phyloP scores from a whole-genome alignment of 441 rosid genomes.

The Syzygium syzygioides region DNA sequence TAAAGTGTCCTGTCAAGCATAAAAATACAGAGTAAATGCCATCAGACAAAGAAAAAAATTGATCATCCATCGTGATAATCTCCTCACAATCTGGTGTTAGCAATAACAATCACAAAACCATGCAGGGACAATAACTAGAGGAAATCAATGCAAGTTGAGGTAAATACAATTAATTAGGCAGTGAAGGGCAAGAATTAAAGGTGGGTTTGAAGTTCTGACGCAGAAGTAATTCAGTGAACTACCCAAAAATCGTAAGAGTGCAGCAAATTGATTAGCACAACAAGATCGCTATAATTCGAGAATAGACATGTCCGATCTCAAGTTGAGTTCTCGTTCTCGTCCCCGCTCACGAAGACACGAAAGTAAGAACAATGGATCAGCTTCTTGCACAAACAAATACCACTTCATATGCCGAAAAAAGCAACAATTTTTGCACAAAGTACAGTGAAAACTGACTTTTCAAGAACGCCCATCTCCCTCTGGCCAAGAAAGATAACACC shows the following conservation, averaged over 20 bases:
- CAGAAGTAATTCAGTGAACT: background rate
- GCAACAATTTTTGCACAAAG: background rate
- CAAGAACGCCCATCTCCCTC: background rate
- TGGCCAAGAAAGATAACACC: background rate
- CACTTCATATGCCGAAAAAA: background rate
- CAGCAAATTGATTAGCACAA: background rate
- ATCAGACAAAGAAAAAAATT: background rate
- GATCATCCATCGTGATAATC: background rate
- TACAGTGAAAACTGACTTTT: background rate
- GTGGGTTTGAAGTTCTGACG: background rate
- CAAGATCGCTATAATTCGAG: background rate
- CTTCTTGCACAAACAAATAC: background rate
- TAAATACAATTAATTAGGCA: background rate
- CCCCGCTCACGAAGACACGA: background rate
- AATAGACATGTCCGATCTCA: background rate
- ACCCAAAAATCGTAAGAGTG: background rate
- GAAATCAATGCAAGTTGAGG: background rate
- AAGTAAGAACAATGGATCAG: background rate
- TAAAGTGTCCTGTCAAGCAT: constrained; percentile 43
- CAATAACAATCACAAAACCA: background rate
- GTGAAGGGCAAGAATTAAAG: background rate
- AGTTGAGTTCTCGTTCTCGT: background rate
- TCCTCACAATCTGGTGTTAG: background rate
- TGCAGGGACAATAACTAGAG: background rate
- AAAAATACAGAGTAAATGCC: background rate